phyloP scores from a whole-genome alignment of 78 protist species.

The Guillardia theta region DNA sequence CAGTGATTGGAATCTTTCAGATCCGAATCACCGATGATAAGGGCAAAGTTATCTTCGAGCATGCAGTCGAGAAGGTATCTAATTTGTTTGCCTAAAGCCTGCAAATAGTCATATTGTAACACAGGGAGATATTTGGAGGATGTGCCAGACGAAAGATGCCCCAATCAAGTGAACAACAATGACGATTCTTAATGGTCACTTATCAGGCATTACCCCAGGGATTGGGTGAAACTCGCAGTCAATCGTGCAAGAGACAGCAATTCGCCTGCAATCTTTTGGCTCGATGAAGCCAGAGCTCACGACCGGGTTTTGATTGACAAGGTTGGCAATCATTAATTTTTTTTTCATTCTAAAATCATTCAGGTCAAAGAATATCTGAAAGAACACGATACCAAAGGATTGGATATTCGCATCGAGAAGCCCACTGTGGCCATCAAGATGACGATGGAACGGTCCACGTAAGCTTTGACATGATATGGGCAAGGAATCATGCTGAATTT shows the following conservation, averaged over 20 bases:
- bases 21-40: no score
- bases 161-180: no score
- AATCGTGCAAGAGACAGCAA: slow-evolving; percentile 41
- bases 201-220: no score
- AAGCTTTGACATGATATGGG: no score
- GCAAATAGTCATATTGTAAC: no score
- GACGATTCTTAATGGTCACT: no score
- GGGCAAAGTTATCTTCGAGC: no score
- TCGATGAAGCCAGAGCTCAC: not conserved
- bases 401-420: not conserved
- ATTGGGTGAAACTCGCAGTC: slow-evolving; percentile 60
- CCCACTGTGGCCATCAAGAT: slow-evolving; percentile 40
- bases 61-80: no score
- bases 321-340: not conserved
- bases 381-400: slow-evolving; percentile 50
- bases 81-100: not conserved
- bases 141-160: slow-evolving; percentile 61
- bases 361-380: slow-evolving; percentile 27
- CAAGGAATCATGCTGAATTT: not conserved
- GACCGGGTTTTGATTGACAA: not conserved
- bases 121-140: slow-evolving; percentile 56
- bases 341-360: not conserved
- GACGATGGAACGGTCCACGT: slow-evolving; percentile 25
- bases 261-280: slow-evolving; percentile 51
- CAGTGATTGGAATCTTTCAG: no score